Evolutionary conservation across 305 asterid genomes (phyloP).

Genomic region (Plantago coronopus): DNA sequence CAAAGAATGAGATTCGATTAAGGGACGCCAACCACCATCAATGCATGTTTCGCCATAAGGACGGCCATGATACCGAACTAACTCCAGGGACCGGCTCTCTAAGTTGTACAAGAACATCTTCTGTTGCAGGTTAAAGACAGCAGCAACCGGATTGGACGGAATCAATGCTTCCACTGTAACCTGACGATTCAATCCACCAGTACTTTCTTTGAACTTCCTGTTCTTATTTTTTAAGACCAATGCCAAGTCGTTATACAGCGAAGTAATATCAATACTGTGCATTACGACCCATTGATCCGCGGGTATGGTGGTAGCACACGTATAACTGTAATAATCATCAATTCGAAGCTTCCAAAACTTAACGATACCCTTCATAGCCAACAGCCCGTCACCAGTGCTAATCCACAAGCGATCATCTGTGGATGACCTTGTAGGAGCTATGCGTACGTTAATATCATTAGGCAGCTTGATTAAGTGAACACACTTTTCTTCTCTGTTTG

Average conservation of each 20-base stretch:
- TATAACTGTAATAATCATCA: slow-evolving; percentile 1
- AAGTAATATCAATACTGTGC: background rate
- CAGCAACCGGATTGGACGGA: background rate
- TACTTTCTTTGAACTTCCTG: background rate
- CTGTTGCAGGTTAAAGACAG: background rate
- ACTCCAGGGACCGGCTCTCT: background rate
- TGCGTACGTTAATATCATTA: too few relatives aligned
- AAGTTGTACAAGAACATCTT: slow-evolving; percentile 1
- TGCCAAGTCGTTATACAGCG: background rate
- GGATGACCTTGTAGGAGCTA: background rate
- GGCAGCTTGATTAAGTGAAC: slow-evolving; percentile 1
- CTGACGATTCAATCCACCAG: background rate
- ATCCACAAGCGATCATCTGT: slow-evolving; percentile 1
- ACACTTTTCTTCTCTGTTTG: background rate
- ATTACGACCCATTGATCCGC: background rate
- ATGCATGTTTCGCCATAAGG: background rate
- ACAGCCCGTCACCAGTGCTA: background rate
- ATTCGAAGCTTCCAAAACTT: slow-evolving; percentile 10
- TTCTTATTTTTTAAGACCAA: background rate
- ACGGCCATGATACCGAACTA: slow-evolving; percentile 2
- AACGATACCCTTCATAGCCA: background rate
- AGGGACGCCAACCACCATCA: background rate
- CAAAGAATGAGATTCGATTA: too few relatives aligned
- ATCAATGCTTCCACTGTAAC: slow-evolving; percentile 1
- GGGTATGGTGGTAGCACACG: slow-evolving; percentile 2